Evolutionary conservation across 257 asterid species (phyloP), one percentile per base, ranked within the genome.

Genomic region (Primulina huaijiensis): DNA sequence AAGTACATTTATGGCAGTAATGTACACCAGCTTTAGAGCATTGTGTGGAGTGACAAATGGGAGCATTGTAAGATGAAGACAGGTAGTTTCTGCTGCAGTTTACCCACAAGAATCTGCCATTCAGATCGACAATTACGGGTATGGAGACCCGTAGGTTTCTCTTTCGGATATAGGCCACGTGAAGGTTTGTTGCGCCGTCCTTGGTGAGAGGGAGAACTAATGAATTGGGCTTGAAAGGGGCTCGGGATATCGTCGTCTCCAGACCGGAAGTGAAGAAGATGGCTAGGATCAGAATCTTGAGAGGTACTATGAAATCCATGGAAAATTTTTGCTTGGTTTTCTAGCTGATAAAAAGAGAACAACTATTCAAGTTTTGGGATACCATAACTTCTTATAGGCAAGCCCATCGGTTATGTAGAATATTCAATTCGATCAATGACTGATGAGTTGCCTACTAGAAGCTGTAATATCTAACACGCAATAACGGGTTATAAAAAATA

Each of bases 41-140:
- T 52, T 69, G 79, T 16, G 84, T 71, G 46, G 90, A 83, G 71
- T 79, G 90, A 6, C 86, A 83, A 31, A 78, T 70, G 19, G 87
- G 89, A n/a, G 85, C 76, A 2, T n/a, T 72, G 19, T 83, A 86
- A 50, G 89, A 74, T 6, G 84, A 70, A 3, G 91, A 82, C 11
- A 46, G 58, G 78, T 80, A 83, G 73, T 74, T 69, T 17, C 69
- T 74, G 9, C 78, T 83, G 50, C 89, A 85, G 31, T 65, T 59
- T 0, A 80, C 75, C 81, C 81, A 80, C 30, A 85, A 64, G 72
- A 83, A 81, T 3, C 62, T 63, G 31, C 84, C 82, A 20, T 87
- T 81, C 16, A 87, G 31, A 46, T 87, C 90, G 8, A 87, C 57
- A 0, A 87, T 69, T 46, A 87, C 64, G 2, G 85, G 85, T 23